Conservation (phyloP, 2,329 filamentous ascomycete genomes). For the Colletotrichum orchidophilum region DNA sequence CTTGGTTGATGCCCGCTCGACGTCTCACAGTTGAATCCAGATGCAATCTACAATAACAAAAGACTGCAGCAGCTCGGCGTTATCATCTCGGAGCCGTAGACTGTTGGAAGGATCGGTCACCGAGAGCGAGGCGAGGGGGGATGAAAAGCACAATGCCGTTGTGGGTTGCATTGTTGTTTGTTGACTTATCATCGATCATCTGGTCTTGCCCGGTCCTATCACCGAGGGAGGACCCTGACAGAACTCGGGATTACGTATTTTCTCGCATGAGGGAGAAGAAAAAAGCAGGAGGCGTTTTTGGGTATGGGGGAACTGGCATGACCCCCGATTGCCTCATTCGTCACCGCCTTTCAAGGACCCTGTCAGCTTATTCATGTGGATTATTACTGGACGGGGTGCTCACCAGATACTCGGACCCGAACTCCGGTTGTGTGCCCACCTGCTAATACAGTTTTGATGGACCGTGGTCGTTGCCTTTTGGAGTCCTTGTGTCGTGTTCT, state of each 20-base stretch:
- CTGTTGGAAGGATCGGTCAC: slow-evolving; percentile 14
- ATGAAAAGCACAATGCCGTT: neutral
- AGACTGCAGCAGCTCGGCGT: slow-evolving; percentile 4
- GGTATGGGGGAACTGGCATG: neutral
- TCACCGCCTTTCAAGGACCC: slow-evolving; percentile 14
- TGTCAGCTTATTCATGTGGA: slow-evolving; percentile 30
- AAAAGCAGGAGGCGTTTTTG: neutral
- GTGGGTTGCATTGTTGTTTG: neutral
- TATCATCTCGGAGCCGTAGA: neutral
- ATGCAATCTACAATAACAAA: no score
- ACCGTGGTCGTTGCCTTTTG: neutral
- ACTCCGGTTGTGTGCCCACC: slow-evolving; percentile 12
- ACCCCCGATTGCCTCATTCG: slow-evolving; percentile 18
- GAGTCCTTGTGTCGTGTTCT: neutral
- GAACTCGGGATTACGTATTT: slow-evolving; percentile 26
- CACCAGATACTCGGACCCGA: slow-evolving; percentile 22
- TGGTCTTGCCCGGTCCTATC: slow-evolving; percentile 16
- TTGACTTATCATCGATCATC: neutral
- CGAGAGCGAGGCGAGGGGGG: neutral
- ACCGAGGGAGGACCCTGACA: slow-evolving; percentile 19
- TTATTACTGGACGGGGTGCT: slow-evolving; percentile 17
- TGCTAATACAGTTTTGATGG: slow-evolving; percentile 7
- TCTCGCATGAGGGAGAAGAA: neutral
- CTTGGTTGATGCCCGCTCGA: neutral
- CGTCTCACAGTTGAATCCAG: no score